Evolutionary conservation across 345 rosid species (phyloP), one percentile per base, ranked within the genome.

Genomic region (Salix viminalis): DNA sequence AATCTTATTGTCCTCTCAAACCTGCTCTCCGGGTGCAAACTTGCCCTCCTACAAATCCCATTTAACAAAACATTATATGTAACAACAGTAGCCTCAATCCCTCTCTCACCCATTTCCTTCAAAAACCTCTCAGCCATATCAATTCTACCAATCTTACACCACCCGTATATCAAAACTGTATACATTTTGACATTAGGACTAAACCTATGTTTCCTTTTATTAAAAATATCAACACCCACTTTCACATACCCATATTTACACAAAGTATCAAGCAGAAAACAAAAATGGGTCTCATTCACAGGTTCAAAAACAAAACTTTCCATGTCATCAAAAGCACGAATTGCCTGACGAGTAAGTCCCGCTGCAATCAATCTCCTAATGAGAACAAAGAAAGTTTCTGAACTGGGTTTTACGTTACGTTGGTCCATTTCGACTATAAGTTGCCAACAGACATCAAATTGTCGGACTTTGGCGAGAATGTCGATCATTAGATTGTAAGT

Each of bases 261-360:
- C 32, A 91, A 82, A 14, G 97, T 93, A 69, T 93, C 97, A 4
- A 93, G 89, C 77, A 93, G 79, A 78, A 80, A 91, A 18, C 88
- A 83, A 50, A 90, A 89, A 48, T 83, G 89, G 32, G 74, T 69
- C 5, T 67, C 75, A 14, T 78, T 81, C 37, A 78, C 44, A 0
- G 61, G 16, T 18, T 39, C 79, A 0, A 19, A 56, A 7, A 87
- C 71, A 30, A 93, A 95, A 54, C 84, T 84, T 0, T 83, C 82
- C 82, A 90, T 90, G 30, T 93, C 99, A 42, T 91, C 94, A 77
- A 86, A 93, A 2, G 93, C 89, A 4, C 97, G 92, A 14, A 95
- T 65, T 0, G 97, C 97, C 83, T 91, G 99, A 41, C 97, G 97
- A 0, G 98, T 91, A 46, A 91, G 87, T 3, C 98, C 98, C 0